Percentiles rank a stretch among this genome's conserved stretches.
These are phyloP conservation scores for Podospora pseudoanserina DNA, from an alignment of 495 filamentous ascomycete genomes.

Conservation along the genomic window DNA sequence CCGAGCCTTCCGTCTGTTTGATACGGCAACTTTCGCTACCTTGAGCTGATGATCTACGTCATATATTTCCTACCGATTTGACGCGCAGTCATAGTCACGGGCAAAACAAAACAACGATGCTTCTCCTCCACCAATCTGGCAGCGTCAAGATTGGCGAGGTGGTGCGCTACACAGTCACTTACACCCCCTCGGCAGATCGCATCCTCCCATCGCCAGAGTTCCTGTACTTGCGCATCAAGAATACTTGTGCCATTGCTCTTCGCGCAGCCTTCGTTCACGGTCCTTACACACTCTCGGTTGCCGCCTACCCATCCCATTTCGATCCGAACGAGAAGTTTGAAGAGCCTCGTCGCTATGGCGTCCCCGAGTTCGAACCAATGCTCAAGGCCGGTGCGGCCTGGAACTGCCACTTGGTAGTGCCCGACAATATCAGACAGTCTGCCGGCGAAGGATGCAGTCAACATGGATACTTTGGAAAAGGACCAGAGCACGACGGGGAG, in stretches of 20 bases:
- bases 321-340: constrained; percentile 71
- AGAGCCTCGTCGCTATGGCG: constrained; percentile 56
- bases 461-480: constrained; percentile 36
- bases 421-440: constrained; percentile 58
- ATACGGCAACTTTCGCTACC: background rate
- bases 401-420: constrained; percentile 72
- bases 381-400: constrained; percentile 89
- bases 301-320: constrained; percentile 76
- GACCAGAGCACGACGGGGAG: constrained; percentile 37
- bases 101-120: constrained; percentile 52
- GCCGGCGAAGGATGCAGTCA: constrained; percentile 32
- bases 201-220: constrained; percentile 76
- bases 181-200: constrained; percentile 81
- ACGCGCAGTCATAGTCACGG: background rate
- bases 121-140: constrained; percentile 83
- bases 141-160: constrained; percentile 91
- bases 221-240: constrained; percentile 82
- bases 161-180: constrained; percentile 86
- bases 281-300: constrained; percentile 83
- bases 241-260: constrained; percentile 83
- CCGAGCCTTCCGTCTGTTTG: background rate
- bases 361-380: constrained; percentile 89
- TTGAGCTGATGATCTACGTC: background rate
- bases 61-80: background rate
- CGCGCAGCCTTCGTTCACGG: constrained; percentile 95